Evolutionary conservation across 1,139 yeast genomes (phyloP).

Genomic region (Suhomyces terraborum): DNA sequence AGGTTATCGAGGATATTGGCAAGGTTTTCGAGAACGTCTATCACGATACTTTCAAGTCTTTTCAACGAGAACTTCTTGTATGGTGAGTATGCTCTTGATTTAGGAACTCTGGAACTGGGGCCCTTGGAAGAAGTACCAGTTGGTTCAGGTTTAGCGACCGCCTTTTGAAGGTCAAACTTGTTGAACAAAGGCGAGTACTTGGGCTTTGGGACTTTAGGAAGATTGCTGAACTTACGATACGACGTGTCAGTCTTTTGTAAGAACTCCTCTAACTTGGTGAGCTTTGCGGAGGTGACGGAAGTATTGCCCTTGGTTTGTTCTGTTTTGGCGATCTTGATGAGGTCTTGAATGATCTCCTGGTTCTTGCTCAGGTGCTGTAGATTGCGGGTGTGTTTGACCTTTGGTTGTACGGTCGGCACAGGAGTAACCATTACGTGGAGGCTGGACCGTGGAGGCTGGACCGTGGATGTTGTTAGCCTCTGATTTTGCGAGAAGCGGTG

Average conservation of each 20-base stretch:
- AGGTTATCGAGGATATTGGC: conserved; percentile 48
- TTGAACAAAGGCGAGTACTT: conserved; percentile 21
- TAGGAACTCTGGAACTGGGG: neutral
- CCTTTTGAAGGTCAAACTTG: conserved; percentile 19
- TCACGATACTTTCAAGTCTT: conserved; percentile 32
- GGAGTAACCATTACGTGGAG: conserved; percentile 11
- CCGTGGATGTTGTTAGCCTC: conserved; percentile 3
- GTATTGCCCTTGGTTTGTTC: conserved; percentile 28
- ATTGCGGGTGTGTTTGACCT: conserved; percentile 4
- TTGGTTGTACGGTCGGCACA: conserved; percentile 1
- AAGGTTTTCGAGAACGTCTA: conserved; percentile 37
- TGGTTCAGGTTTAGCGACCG: conserved; percentile 5
- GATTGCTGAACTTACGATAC: conserved; percentile 8
- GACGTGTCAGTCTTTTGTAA: conserved; percentile 9
- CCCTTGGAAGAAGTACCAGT: conserved; percentile 1
- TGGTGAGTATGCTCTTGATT: conserved; percentile 13
- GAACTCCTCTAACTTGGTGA: conserved; percentile 20
- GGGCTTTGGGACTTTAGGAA: conserved; percentile 21
- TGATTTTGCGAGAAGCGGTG: conserved; percentile 6
- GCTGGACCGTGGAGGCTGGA: neutral
- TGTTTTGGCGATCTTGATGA: conserved; percentile 23
- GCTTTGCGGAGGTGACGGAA: conserved; percentile 25
- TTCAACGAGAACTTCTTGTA: conserved; percentile 26
- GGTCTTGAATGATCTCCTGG: conserved; percentile 22
- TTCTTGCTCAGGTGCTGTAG: conserved; percentile 11